A percentile compares a stretch with the other conserved stretches of the same genome.
These are phyloP conservation scores for Proliferodiscus dingleyae DNA, from an alignment of 2,329 filamentous ascomycete species.

Conservation along the genomic window DNA sequence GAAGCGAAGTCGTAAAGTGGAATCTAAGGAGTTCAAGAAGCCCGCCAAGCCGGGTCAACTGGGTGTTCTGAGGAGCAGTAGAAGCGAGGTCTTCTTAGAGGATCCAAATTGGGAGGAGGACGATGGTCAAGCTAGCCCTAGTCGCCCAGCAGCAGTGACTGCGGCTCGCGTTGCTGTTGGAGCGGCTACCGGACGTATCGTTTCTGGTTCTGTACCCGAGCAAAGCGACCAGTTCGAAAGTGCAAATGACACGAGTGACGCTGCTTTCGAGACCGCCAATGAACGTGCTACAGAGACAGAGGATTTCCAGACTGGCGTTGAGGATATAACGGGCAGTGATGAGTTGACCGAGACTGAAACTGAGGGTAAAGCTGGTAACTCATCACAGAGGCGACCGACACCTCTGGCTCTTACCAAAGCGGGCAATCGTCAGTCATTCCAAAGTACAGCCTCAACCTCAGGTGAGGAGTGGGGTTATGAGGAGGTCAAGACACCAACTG, in stretches of 20 bases:
- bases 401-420: conserved; percentile 41
- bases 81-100: conserved; percentile 73
- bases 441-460: conserved; percentile 86
- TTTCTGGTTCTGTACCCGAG: conserved; percentile 35
- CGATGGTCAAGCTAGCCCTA: conserved; percentile 49
- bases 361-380: conserved; percentile 46
- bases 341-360: conserved; percentile 80
- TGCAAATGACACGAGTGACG: conserved; percentile 69
- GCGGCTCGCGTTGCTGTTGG: conserved; percentile 30
- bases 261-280: conserved; percentile 66
- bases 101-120: conserved; percentile 92
- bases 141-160: conserved; percentile 38
- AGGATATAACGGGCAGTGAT: conserved; percentile 73
- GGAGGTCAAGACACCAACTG: conserved; percentile 55
- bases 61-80: conserved; percentile 67
- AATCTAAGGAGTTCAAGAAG: conserved; percentile 72
- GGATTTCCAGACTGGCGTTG: conserved; percentile 89
- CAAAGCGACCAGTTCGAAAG: conserved; percentile 72
- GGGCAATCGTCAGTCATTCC: conserved; percentile 62
- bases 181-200: conserved; percentile 24
- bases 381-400: conserved; percentile 34
- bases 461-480: conserved; percentile 68
- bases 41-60: conserved; percentile 66
- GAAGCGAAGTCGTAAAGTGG: conserved; percentile 59
- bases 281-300: conserved; percentile 85